Conservation (phyloP, 768 basidiomycete genomes). For the Panaeolus papilionaceus region DNA sequence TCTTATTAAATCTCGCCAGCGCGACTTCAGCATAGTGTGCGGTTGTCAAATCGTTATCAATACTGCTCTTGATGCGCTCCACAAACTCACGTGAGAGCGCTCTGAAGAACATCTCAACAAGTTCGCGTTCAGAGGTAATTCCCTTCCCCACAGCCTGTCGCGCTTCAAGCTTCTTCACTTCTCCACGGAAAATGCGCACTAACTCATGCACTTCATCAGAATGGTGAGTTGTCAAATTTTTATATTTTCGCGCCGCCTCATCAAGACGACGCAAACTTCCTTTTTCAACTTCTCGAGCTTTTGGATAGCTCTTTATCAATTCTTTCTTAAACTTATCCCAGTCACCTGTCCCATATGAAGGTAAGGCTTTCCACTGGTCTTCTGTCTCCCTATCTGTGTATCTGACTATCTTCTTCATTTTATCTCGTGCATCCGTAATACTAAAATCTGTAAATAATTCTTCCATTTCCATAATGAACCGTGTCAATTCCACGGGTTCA, state of each 20-base stretch:
- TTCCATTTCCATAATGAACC: conserved; percentile 16
- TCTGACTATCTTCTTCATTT: conserved; percentile 6
- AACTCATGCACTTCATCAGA: not conserved
- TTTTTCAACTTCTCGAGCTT: conserved; percentile 5
- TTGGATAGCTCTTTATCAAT: conserved; percentile 16
- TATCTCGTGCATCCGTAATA: not conserved
- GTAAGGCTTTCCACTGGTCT: conserved; percentile 13
- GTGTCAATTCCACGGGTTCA: conserved; percentile 2
- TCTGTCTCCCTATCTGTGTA: conserved; percentile 2
- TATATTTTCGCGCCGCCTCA: not conserved
- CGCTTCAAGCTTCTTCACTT: too few relatives aligned
- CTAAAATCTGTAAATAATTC: conserved; percentile 16
- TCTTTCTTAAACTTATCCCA: conserved; percentile 18
- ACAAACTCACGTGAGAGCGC: too few relatives aligned
- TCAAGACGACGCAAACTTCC: not conserved
- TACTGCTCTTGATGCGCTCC: too few relatives aligned
- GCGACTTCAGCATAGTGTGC: not conserved
- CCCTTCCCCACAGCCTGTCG: too few relatives aligned
- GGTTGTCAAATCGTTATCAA: too few relatives aligned
- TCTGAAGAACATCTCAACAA: too few relatives aligned
- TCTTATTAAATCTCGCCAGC: not conserved
- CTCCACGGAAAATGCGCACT: not conserved
- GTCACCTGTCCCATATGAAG: not conserved
- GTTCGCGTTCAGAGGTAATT: too few relatives aligned
- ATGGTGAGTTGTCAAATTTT: not conserved